These are phyloP conservation scores for Tylopilus balloui DNA, from an alignment of 768 basidiomycete species.

Conservation along the genomic window DNA sequence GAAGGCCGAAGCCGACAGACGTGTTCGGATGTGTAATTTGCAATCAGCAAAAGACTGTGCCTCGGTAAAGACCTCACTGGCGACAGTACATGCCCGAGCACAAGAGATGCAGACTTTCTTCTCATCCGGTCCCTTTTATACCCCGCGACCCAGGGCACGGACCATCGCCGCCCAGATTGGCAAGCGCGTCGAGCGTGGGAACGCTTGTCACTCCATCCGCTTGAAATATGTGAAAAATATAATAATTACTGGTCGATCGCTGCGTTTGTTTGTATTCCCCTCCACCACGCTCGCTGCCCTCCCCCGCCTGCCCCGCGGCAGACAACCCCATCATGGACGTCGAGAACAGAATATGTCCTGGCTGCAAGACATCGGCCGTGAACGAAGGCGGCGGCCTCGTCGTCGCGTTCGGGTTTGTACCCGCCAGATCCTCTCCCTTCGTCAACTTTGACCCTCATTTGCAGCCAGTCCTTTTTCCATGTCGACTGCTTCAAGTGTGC, in stretches of 20 bases:
- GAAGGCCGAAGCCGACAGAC: neutral
- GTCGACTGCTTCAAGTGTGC: constrained; percentile 96
- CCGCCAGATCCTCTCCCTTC: constrained; percentile 1
- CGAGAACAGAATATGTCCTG: constrained; percentile 70
- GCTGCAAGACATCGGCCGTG: constrained; percentile 77
- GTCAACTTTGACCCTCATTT: constrained; percentile 2
- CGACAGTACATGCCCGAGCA: neutral
- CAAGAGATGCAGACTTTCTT: neutral
- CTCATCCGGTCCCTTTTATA: constrained; percentile 10
- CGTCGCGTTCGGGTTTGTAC: constrained; percentile 88
- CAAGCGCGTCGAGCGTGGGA: no score
- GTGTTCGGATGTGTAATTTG: neutral
- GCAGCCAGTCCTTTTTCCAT: constrained; percentile 90
- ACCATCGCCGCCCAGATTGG: no score
- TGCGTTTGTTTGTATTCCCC: neutral
- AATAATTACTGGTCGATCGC: no score
- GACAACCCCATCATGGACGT: constrained; percentile 22
- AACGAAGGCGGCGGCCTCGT: constrained; percentile 82
- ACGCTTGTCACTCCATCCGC: no score
- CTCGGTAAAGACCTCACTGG: neutral
- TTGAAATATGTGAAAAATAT: no score
- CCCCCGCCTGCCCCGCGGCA: no score
- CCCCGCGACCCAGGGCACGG: constrained; percentile 4
- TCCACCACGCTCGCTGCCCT: neutral
- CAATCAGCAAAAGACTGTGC: neutral